Percentiles rank a stretch among this genome's conserved stretches.
phyloP scores from a whole-genome alignment of 768 basidiomycete species.

The Amanita polypyramis region DNA sequence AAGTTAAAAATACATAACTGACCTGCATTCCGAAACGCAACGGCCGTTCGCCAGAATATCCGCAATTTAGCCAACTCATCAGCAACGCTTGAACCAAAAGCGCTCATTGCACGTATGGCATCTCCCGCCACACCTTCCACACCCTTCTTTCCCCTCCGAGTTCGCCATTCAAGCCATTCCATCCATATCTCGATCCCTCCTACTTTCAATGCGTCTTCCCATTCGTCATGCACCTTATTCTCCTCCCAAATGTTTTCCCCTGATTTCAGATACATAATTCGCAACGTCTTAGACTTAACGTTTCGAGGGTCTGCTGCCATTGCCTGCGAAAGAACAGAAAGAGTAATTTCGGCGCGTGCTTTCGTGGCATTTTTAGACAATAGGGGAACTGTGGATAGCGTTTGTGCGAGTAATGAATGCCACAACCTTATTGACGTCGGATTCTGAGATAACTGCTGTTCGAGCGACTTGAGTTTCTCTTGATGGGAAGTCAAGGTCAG shows the following conservation, averaged over 20 bases:
- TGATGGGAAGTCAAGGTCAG: constrained; percentile 44
- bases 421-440: constrained; percentile 49
- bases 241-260: constrained; percentile 66
- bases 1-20: constrained; percentile 8
- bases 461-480: constrained; percentile 45
- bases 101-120: constrained; percentile 33
- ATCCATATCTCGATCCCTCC: constrained; percentile 56
- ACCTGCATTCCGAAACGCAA: constrained; percentile 62
- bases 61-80: constrained; percentile 46
- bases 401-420: constrained; percentile 53
- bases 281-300: constrained; percentile 34
- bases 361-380: constrained; percentile 59
- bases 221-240: constrained; percentile 45
- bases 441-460: constrained; percentile 38
- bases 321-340: constrained; percentile 60
- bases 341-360: constrained; percentile 59
- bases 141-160: constrained; percentile 35
- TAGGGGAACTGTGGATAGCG: constrained; percentile 49
- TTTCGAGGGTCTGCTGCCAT: constrained; percentile 45
- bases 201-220: constrained; percentile 54
- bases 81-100: constrained; percentile 29
- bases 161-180: constrained; percentile 74
- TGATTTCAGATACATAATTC: constrained; percentile 56
- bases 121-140: constrained; percentile 45
- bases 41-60: constrained; percentile 61